Evolutionary conservation across 352 stramenopile species (phyloP).

Genomic region (Phytopythium litorale): DNA sequence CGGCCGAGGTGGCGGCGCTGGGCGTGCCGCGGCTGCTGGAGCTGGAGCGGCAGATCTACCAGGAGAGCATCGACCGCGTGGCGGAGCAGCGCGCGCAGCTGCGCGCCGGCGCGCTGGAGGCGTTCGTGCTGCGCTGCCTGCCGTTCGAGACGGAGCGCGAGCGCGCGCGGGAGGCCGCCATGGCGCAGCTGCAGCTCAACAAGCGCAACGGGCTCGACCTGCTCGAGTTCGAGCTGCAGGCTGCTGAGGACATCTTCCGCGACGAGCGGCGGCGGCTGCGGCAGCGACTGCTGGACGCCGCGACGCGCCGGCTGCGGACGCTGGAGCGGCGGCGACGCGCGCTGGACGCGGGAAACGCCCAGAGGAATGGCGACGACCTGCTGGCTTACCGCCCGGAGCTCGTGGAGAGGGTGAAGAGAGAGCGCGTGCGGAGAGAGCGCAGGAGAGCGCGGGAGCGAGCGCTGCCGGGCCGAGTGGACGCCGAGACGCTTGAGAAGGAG

Average conservation of each 20-base stretch:
- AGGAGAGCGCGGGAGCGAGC: neutral
- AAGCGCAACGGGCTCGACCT: constrained; percentile 52
- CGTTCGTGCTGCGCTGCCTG: constrained; percentile 53
- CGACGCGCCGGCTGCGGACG: constrained; percentile 13
- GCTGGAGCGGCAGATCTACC: constrained; percentile 76
- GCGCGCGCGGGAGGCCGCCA: constrained; percentile 40
- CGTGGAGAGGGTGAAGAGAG: neutral
- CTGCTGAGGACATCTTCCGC: constrained; percentile 51
- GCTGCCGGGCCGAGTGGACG: constrained; percentile 11
- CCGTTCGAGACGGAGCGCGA: constrained; percentile 57
- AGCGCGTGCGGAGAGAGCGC: neutral
- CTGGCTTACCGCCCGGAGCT: neutral
- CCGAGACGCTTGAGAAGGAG: constrained; percentile 19
- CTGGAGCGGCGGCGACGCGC: constrained; percentile 15
- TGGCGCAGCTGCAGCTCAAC: constrained; percentile 49
- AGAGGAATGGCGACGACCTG: neutral
- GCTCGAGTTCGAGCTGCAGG: constrained; percentile 73
- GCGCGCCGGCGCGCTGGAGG: constrained; percentile 38
- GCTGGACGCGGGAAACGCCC: neutral
- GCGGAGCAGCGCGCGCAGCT: constrained; percentile 46
- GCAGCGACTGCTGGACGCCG: constrained; percentile 16
- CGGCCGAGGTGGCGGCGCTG: constrained; percentile 14
- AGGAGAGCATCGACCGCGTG: constrained; percentile 78
- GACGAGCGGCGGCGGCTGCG: constrained; percentile 20
- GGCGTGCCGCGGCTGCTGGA: constrained; percentile 74